These are phyloP conservation scores for Solanum sitiens DNA, from an alignment of 257 asterid species.

Conservation along the genomic window DNA sequence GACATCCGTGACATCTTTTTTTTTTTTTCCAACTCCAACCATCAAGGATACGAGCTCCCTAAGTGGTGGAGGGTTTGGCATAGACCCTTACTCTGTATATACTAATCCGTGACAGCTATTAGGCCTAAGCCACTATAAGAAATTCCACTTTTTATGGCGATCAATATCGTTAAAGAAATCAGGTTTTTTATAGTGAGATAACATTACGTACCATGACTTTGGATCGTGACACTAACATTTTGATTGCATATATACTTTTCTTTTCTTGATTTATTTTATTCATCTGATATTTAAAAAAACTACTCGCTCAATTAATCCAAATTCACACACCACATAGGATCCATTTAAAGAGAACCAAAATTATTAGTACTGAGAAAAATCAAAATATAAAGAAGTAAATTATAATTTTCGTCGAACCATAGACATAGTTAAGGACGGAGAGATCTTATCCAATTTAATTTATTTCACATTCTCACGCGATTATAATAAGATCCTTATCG, in stretches of 20 bases:
- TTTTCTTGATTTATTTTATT: not conserved
- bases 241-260: not conserved
- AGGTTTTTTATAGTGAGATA: not conserved
- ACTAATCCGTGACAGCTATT: no score
- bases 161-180: no score
- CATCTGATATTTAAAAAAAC: not conserved
- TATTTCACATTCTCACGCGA: not conserved
- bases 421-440: not conserved
- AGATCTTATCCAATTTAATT: not conserved
- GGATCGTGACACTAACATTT: not conserved
- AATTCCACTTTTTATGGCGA: not conserved
- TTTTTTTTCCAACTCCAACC: no score
- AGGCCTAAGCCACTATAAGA: not conserved
- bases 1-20: not conserved
- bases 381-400: not conserved
- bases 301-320: not conserved
- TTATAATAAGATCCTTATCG: not conserved
- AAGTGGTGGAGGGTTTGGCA: no score
- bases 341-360: not conserved
- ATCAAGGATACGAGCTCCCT: no score
- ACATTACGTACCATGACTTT: not conserved
- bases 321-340: not conserved
- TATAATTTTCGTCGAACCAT: not conserved
- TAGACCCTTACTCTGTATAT: no score
- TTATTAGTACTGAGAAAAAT: not conserved